Percentiles rank a stretch among this genome's conserved stretches.
phyloP scores from a whole-genome alignment of 371 early-diverging fungal species.

The Chytridium lagenaria region DNA sequence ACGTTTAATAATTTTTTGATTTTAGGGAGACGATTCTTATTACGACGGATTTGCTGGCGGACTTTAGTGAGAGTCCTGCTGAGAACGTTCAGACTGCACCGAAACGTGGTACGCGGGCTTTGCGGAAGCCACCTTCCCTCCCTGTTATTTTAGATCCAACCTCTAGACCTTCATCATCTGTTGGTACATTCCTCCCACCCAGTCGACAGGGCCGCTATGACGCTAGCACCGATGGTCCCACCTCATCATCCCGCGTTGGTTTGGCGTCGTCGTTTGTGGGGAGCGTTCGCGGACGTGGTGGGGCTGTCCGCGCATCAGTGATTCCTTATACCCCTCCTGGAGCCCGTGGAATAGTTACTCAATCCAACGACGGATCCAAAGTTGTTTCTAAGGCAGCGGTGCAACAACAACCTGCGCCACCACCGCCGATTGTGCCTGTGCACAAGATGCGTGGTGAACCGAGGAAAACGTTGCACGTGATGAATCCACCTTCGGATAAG shows the following conservation, averaged over 20 bases:
- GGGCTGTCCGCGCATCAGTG: too few species aligned
- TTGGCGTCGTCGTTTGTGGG: too few species aligned
- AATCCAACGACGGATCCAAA: too few species aligned
- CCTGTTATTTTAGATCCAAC: background rate
- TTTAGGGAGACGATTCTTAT: background rate
- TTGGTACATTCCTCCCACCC: background rate
- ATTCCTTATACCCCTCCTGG: too few species aligned
- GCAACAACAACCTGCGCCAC: too few species aligned
- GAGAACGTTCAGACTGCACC: background rate
- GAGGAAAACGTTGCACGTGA: background rate
- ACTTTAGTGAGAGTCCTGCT: background rate
- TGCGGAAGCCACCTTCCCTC: constrained; percentile 8
- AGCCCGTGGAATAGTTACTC: too few species aligned
- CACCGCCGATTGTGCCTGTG: too few species aligned
- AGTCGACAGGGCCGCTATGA: constrained; percentile 3
- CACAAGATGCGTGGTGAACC: background rate
- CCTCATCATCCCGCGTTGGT: too few species aligned
- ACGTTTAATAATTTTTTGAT: background rate
- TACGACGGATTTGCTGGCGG: background rate
- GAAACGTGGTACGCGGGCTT: background rate
- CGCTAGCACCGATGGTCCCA: background rate
- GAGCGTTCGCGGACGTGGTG: too few species aligned
- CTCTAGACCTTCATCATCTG: background rate
- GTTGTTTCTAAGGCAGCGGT: too few species aligned
- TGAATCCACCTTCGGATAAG: background rate